Evolutionary conservation across 192 early-diverging fungal genomes (phyloP).

Genomic region (Backusella morwellensis): DNA sequence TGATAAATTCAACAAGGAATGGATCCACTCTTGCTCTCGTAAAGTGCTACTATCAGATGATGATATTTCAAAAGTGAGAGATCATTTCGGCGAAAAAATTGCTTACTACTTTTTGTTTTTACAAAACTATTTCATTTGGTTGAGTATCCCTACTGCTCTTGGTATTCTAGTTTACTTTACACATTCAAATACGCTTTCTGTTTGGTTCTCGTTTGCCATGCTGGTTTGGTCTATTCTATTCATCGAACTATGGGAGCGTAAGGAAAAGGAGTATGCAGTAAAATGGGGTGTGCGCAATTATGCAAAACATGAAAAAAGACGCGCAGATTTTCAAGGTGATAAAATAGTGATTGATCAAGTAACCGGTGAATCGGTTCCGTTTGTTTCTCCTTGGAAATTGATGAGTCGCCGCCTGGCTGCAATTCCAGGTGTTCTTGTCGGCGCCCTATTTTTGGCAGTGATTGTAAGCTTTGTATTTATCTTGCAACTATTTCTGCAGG

Average conservation of each 20-base stretch:
- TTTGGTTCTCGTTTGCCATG: slow-evolving; percentile 62
- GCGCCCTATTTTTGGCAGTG: slow-evolving; percentile 56
- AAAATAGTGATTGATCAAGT: slow-evolving; percentile 55
- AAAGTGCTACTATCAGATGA: slow-evolving; percentile 72
- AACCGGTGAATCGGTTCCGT: slow-evolving; percentile 72
- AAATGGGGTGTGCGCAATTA: slow-evolving; percentile 74
- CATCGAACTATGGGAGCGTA: slow-evolving; percentile 81
- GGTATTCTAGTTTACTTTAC: slow-evolving; percentile 61
- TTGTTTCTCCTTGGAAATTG: slow-evolving; percentile 69
- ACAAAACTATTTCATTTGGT: slow-evolving; percentile 82
- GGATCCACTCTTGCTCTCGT: slow-evolving; percentile 78
- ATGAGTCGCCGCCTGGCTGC: slow-evolving; percentile 60
- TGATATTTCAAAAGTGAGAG: slow-evolving; percentile 71
- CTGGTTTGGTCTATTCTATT: slow-evolving; percentile 70
- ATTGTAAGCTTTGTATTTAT: slow-evolving; percentile 68
- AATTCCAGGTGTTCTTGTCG: slow-evolving; percentile 56
- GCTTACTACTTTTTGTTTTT: slow-evolving; percentile 96
- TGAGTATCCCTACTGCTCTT: slow-evolving; percentile 63
- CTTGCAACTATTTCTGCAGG: slow-evolving; percentile 71
- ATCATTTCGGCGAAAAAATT: slow-evolving; percentile 88
- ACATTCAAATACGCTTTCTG: slow-evolving; percentile 54
- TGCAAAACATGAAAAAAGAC: slow-evolving; percentile 56
- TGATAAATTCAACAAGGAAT: slow-evolving; percentile 71
- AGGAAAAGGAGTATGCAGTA: slow-evolving; percentile 67
- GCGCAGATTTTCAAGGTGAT: slow-evolving; percentile 72